A percentile compares a stretch with the other conserved stretches of the same genome.
Conservation (phyloP, 148 eudicot species). For the Chenopodium berlandieri region DNA sequence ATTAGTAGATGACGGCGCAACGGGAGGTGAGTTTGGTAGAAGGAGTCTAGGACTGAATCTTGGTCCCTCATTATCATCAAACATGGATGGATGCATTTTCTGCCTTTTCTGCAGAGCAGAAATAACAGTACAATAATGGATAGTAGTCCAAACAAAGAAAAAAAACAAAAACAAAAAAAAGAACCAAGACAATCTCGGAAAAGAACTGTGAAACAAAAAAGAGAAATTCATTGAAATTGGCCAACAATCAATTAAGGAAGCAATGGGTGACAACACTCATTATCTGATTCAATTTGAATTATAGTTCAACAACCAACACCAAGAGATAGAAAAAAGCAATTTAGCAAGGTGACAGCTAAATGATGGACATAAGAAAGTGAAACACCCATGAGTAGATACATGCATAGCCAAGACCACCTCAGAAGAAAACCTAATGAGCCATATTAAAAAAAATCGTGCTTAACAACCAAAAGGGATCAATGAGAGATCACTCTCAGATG, state of each 20-base stretch:
- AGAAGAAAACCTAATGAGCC: background rate
- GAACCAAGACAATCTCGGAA: background rate
- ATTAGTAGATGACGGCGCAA: slow-evolving; percentile 32
- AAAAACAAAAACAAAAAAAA: background rate
- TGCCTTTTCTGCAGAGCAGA: slow-evolving; percentile 50
- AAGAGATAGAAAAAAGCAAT: background rate
- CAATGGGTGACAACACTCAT: background rate
- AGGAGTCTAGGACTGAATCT: slow-evolving; percentile 61
- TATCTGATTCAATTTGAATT: background rate
- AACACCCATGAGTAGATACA: background rate
- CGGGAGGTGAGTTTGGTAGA: slow-evolving; percentile 13
- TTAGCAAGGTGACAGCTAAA: background rate
- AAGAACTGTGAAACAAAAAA: background rate
- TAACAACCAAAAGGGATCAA: too few species aligned
- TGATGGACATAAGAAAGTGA: background rate
- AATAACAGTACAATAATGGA: background rate
- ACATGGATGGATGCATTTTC: slow-evolving; percentile 81
- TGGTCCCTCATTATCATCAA: slow-evolving; percentile 51
- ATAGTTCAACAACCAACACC: background rate
- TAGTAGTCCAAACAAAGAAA: background rate
- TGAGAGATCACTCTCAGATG: background rate
- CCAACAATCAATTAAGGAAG: background rate
- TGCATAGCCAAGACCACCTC: background rate
- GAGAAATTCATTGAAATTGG: background rate
- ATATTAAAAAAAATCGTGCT: background rate